Percentiles rank a stretch among this genome's conserved stretches.
These are phyloP conservation scores for Botrytis byssoidea DNA, from an alignment of 2,329 filamentous ascomycete genomes.

Conservation along the genomic window DNA sequence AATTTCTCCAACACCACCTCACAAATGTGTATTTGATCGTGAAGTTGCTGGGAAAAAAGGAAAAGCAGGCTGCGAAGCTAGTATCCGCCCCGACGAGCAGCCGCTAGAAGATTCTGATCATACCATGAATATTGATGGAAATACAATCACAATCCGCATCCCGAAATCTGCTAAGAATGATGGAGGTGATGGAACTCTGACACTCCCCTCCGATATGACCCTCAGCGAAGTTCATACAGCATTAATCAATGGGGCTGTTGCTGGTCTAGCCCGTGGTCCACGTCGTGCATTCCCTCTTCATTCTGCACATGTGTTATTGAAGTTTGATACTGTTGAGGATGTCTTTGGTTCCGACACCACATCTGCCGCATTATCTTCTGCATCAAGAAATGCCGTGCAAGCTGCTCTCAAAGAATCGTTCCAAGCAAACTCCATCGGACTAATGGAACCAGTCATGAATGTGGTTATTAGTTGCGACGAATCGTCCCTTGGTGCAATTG, in stretches of 20 bases:
- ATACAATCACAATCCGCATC: conserved; percentile 60
- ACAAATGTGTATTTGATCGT: conserved; percentile 69
- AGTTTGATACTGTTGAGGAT: conserved; percentile 63
- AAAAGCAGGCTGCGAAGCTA: conserved; percentile 71
- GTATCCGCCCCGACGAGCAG: conserved; percentile 59
- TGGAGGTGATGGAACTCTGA: conserved; percentile 39
- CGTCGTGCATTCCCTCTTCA: conserved; percentile 78
- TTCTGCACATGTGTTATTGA: conserved; percentile 68
- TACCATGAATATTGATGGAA: conserved; percentile 63
- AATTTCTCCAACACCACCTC: conserved; percentile 53
- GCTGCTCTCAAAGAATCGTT: conserved; percentile 64
- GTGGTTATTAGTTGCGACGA: conserved; percentile 86
- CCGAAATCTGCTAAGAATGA: conserved; percentile 36
- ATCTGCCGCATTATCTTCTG: conserved; percentile 66
- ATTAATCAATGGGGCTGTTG: conserved; percentile 76
- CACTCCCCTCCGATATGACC: conserved; percentile 54
- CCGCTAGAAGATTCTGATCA: conserved; percentile 42
- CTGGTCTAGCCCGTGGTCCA: conserved; percentile 82
- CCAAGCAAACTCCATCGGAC: conserved; percentile 52
- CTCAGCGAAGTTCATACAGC: conserved; percentile 49
- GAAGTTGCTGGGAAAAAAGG: conserved; percentile 77
- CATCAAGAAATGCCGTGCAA: conserved; percentile 65
- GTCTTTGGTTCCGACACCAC: conserved; percentile 66
- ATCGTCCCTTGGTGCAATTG: conserved; percentile 72
- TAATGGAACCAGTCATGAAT: conserved; percentile 94